phyloP scores from a whole-genome alignment of 1,284 basidiomycete species.

The Trichosporon coremiiforme region DNA sequence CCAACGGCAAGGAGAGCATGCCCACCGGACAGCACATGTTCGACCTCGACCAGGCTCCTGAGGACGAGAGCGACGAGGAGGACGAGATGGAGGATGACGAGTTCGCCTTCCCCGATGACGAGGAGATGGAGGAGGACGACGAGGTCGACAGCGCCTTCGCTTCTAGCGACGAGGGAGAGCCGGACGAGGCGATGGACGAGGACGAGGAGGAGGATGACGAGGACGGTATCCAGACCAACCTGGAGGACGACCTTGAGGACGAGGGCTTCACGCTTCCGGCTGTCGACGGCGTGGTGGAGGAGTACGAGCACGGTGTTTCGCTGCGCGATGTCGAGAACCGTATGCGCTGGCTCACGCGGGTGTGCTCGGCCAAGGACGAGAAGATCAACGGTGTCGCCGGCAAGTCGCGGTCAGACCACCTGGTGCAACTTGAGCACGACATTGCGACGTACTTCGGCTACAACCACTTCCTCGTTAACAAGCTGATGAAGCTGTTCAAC shows the following conservation, averaged over 20 bases:
- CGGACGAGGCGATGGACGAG: conserved; percentile 36
- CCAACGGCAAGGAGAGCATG: conserved; percentile 46
- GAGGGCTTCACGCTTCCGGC: conserved; percentile 79
- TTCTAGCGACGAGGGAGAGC: conserved; percentile 52
- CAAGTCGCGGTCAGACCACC: conserved; percentile 85
- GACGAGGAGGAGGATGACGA: conserved; percentile 54
- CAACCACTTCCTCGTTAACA: conserved; percentile 92
- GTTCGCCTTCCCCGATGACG: conserved; percentile 47
- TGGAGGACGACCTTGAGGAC: conserved; percentile 64
- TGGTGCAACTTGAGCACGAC: conserved; percentile 82
- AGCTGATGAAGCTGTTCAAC: conserved; percentile 91
- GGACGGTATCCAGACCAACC: conserved; percentile 56
- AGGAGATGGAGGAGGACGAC: conserved; percentile 59
- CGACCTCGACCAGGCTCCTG: conserved; percentile 55
- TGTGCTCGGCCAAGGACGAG: conserved; percentile 70
- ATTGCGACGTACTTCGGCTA: conserved; percentile 97
- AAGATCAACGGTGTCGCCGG: conserved; percentile 62
- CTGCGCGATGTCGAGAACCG: conserved; percentile 82
- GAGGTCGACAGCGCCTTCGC: conserved; percentile 58
- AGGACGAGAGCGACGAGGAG: conserved; percentile 45
- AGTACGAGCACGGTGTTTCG: conserved; percentile 68
- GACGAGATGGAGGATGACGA: conserved; percentile 61
- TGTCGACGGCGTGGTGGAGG: conserved; percentile 76
- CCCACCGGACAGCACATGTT: conserved; percentile 54
- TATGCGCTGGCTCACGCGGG: conserved; percentile 82